Base-by-base conservation (phyloP, 352 stramenopile species). In the Phytophthora meadii region DNA sequence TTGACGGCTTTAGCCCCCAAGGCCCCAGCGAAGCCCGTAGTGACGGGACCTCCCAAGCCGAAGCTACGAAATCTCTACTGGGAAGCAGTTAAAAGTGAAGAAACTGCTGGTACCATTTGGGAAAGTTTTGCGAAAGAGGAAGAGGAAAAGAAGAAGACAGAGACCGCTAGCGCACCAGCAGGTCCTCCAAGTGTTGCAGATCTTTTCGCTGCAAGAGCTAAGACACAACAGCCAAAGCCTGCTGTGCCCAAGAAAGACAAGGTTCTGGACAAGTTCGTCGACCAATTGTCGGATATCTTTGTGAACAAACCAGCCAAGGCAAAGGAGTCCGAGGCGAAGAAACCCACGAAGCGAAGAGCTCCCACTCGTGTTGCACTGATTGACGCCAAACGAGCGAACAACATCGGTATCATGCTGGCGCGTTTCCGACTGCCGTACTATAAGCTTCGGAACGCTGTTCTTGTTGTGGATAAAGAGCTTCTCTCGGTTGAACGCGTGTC, bases 11-110 rank as follows among this genome's bases (percentile, higher is more conserved):
- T 52, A 39, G 67, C 62, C 15, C 49, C 59, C 6, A 71, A 72
- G 11, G 47, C 50, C 5, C 52, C 66, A 2, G 76, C 54, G 30
- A 82, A 86, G 44, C 67, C 70, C 8, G 62, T 80, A 17, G 72
- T 79, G 12, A 65, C 66, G 6, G 68, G 73, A 27, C 81, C 84
- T 25, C 77, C 83, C 1, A 95, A 95, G 42, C 87, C 84, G 0
- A 95, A 95, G 58, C 81, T 95, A 30, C 76, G 87, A 8, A 93
- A 93, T 44, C 54, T 95, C 54, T 93, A 95, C 55, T 95, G 87
- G 87, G 84, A 95, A 30, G 76, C 84, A 49, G 76, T 95, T 4
- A 82, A 90, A 52, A 77, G 58, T 2, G 81, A 89, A 42, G 66
- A 77, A 10, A 82, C 79, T 24, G 48, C 50, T 15, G 85, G 85